These are phyloP conservation scores for Nakazawaea ambrosiae DNA, from an alignment of 805 yeast genomes.

Conservation along the genomic window DNA sequence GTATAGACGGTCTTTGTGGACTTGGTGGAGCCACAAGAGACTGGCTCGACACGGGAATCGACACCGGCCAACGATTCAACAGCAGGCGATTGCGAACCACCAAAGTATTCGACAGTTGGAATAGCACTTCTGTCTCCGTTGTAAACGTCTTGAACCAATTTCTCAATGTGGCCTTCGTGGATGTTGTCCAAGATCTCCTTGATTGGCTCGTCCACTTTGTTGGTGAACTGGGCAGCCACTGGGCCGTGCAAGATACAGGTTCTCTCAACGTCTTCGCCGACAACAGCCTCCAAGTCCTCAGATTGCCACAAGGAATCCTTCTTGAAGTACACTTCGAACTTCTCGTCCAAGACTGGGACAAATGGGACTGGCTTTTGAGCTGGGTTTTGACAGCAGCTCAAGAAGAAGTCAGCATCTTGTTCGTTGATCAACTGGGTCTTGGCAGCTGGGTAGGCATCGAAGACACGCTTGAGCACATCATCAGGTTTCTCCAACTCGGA, in stretches of 20 bases:
- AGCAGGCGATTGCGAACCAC: slow-evolving; percentile 40
- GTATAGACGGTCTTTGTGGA: slow-evolving; percentile 29
- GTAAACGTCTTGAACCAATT: slow-evolving; percentile 63
- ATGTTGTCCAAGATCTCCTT: slow-evolving; percentile 81
- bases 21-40: no score
- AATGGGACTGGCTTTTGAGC: slow-evolving; percentile 96
- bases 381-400: slow-evolving; percentile 76
- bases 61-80: slow-evolving; percentile 28
- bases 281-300: slow-evolving; percentile 93
- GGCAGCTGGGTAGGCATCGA: slow-evolving; percentile 66
- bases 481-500: slow-evolving; percentile 64
- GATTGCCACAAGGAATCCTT: slow-evolving; percentile 99
- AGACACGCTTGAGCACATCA: slow-evolving; percentile 49
- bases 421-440: slow-evolving; percentile 80
- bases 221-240: slow-evolving; percentile 91
- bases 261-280: slow-evolving; percentile 93
- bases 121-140: slow-evolving; percentile 61
- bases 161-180: slow-evolving; percentile 82
- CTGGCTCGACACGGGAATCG: slow-evolving; percentile 22
- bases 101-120: slow-evolving; percentile 87
- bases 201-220: slow-evolving; percentile 85
- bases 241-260: slow-evolving; percentile 99
- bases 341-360: slow-evolving; percentile 89
- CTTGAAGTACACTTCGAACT: slow-evolving; percentile 94
- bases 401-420: slow-evolving; percentile 91